Percentiles rank a stretch among this genome's conserved stretches.
phyloP scores from a whole-genome alignment of 148 eudicot genomes.

The Amaranthus cruentus region DNA sequence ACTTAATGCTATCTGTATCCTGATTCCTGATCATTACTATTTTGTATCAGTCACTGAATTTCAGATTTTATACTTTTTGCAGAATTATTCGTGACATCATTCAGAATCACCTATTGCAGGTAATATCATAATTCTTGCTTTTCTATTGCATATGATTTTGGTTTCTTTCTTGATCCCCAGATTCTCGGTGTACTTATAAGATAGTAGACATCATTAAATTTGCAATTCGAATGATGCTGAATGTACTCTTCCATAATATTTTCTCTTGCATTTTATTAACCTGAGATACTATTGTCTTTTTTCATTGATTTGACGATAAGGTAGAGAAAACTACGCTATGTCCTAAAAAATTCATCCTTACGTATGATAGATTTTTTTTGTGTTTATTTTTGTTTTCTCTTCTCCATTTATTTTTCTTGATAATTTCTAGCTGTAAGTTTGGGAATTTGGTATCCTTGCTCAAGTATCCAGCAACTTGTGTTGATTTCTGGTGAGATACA shows the following conservation, averaged over 20 bases:
- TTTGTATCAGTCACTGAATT: neutral
- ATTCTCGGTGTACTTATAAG: neutral
- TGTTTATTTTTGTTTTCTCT: neutral
- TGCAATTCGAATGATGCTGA: neutral
- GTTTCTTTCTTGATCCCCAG: neutral
- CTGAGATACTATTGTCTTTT: neutral
- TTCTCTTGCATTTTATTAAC: constrained; percentile 5
- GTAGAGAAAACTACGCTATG: no score
- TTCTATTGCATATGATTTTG: neutral
- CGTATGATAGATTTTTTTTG: no score
- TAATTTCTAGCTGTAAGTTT: neutral
- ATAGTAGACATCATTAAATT: neutral
- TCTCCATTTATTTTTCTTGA: neutral
- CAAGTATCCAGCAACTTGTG: neutral
- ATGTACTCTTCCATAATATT: neutral
- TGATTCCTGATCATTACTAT: neutral
- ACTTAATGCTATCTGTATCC: neutral
- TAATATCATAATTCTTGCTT: constrained; percentile 21
- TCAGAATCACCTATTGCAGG: constrained; percentile 97
- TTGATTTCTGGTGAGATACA: neutral
- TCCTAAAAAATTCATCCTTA: no score
- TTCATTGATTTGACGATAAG: neutral
- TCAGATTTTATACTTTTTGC: constrained; percentile 22
- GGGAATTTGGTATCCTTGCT: neutral
- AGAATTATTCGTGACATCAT: constrained; percentile 95